Percentiles rank a stretch among this genome's conserved stretches.
Evolutionary conservation across 208 protist species (phyloP).

Genomic region (Leishmania martiniquensis): DNA sequence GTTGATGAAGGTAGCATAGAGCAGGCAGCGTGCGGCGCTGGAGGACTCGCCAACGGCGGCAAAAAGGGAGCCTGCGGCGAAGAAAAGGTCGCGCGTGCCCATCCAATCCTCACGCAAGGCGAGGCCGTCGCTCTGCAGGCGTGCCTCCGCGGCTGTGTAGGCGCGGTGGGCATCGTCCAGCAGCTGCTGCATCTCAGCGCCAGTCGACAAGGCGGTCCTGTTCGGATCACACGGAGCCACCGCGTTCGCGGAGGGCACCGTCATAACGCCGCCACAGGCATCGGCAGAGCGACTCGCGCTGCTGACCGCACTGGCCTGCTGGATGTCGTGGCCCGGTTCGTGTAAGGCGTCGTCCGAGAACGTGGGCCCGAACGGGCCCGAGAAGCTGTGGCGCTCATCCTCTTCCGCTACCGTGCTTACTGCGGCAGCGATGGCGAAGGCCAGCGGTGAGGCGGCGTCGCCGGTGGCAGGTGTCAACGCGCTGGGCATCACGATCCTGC

Average conservation of each 20-base stretch:
- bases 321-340: background rate
- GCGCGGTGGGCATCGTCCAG: slow-evolving; percentile 34
- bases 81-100: slow-evolving; percentile 58
- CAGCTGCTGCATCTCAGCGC: slow-evolving; percentile 17
- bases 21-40: slow-evolving; percentile 52
- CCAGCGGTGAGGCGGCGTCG: background rate
- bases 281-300: background rate
- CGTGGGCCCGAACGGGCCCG: slow-evolving; percentile 5
- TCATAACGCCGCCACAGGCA: background rate
- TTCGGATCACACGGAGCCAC: background rate
- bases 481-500: background rate
- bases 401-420: background rate
- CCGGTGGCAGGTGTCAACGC: background rate
- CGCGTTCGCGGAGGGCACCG: background rate
- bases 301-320: background rate
- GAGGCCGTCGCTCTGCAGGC: slow-evolving; percentile 51
- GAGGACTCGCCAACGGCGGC: slow-evolving; percentile 44
- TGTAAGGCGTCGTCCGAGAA: slow-evolving; percentile 4
- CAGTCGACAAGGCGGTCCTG: background rate
- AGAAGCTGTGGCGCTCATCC: background rate
- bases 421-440: background rate
- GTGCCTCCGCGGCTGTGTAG: slow-evolving; percentile 46
- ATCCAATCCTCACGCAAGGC: slow-evolving; percentile 68
- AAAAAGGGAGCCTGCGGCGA: slow-evolving; percentile 72
- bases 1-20: slow-evolving; percentile 77